These are phyloP conservation scores for Sarcodon sp. DNA, from an alignment of 768 basidiomycete species.

Conservation along the genomic window DNA sequence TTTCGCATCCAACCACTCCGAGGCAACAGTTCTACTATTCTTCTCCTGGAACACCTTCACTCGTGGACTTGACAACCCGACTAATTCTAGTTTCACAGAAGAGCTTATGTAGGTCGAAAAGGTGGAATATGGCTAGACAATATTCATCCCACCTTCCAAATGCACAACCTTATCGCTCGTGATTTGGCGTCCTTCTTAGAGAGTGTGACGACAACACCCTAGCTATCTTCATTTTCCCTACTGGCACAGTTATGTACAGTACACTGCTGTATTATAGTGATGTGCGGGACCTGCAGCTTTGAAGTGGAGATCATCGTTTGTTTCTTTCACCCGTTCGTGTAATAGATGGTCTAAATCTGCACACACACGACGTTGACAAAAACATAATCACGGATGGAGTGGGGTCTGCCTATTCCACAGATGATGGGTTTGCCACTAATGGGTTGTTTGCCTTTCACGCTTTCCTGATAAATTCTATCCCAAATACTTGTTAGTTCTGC, in stretches of 20 bases:
- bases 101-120: conserved; percentile 1
- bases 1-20: conserved; percentile 11
- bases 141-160: conserved; percentile 37
- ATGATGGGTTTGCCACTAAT: neutral
- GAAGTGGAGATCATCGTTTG: conserved; percentile 6
- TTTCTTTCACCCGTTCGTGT: conserved; percentile 7
- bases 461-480: neutral
- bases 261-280: neutral
- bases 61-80: conserved; percentile 12
- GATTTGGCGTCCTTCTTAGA: conserved; percentile 14
- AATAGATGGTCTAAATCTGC: conserved; percentile 11
- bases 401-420: too few relatives aligned
- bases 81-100: conserved; percentile 7
- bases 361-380: neutral
- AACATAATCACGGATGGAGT: neutral
- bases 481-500: too few relatives aligned
- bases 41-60: conserved; percentile 12
- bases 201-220: neutral
- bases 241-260: neutral
- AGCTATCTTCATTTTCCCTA: neutral
- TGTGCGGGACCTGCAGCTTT: conserved; percentile 1
- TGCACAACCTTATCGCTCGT: conserved; percentile 34
- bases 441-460: conserved; percentile 4
- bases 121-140: conserved; percentile 5
- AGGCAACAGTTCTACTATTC: conserved; percentile 13